Percentiles rank a stretch among this genome's conserved stretches.
phyloP scores from a whole-genome alignment of 768 basidiomycete genomes.

The Termitomyces sp. region DNA sequence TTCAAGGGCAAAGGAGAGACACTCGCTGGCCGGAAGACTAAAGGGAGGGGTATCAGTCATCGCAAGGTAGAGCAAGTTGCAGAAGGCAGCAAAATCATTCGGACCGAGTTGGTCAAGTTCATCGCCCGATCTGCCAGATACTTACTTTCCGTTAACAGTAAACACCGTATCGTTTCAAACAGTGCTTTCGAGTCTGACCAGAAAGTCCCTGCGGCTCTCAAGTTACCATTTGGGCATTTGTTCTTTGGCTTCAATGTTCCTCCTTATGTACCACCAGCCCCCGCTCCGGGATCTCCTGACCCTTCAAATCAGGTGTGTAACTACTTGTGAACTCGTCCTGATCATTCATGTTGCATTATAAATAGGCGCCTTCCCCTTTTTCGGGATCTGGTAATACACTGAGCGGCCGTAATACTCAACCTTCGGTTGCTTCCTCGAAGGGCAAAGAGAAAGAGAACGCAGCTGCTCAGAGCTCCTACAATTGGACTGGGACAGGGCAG shows the following conservation, averaged over 20 bases:
- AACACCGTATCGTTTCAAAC: conserved; percentile 81
- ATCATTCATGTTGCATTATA: conserved; percentile 2
- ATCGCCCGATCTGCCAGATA: conserved; percentile 4
- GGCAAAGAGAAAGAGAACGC: conserved; percentile 54
- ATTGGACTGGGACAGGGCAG: conserved; percentile 47
- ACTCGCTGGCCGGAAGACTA: conserved; percentile 85
- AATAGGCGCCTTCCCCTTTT: conserved; percentile 47
- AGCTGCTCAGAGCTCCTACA: conserved; percentile 27
- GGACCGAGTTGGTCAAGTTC: conserved; percentile 71
- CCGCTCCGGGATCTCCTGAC: conserved; percentile 27
- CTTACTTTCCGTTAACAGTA: conserved; percentile 39
- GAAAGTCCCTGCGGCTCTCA: conserved; percentile 86
- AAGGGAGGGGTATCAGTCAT: conserved; percentile 88
- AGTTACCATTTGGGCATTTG: conserved; percentile 87
- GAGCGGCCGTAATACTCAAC: conserved; percentile 40
- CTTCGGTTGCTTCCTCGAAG: conserved; percentile 29
- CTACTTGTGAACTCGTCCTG: background rate
- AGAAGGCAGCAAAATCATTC: conserved; percentile 81
- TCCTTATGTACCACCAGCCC: conserved; percentile 55
- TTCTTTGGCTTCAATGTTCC: conserved; percentile 94
- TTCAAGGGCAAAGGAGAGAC: conserved; percentile 97
- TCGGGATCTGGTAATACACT: conserved; percentile 66
- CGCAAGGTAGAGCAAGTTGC: conserved; percentile 78
- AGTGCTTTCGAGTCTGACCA: conserved; percentile 66
- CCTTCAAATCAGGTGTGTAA: background rate